phyloP scores from a whole-genome alignment of 2,329 filamentous ascomycete species.

The Rutstroemia sp. region DNA sequence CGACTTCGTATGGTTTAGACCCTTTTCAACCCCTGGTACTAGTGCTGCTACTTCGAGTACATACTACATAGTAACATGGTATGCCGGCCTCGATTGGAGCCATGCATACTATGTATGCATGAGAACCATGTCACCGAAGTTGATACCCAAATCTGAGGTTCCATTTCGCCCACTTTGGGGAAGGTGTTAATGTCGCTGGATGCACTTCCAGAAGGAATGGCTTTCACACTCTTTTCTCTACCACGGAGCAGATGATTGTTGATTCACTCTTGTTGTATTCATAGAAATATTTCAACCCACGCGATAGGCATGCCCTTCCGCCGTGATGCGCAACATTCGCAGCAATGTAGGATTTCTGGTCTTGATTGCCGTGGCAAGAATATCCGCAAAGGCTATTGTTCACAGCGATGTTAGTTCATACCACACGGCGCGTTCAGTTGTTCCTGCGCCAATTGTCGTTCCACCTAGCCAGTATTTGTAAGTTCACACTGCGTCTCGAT shows the following conservation, averaged over 20 bases:
- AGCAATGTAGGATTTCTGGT: conserved; percentile 2
- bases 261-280: background rate
- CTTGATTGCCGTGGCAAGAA: background rate
- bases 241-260: background rate
- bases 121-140: background rate
- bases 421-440: background rate
- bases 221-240: background rate
- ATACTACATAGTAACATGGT: no score
- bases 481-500: conserved; percentile 4
- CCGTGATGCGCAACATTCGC: background rate
- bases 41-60: no score
- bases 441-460: conserved; percentile 24
- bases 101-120: no score
- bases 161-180: background rate
- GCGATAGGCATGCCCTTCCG: background rate
- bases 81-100: no score
- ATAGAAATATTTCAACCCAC: background rate
- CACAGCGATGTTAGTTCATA: background rate
- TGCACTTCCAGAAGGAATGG: background rate
- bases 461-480: conserved; percentile 34
- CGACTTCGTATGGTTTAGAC: no score
- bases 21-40: no score
- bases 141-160: background rate
- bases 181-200: background rate
- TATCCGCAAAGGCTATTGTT: background rate